Conservation (phyloP, 2,329 filamentous ascomycete genomes). For the Pyrenophora graminea region DNA sequence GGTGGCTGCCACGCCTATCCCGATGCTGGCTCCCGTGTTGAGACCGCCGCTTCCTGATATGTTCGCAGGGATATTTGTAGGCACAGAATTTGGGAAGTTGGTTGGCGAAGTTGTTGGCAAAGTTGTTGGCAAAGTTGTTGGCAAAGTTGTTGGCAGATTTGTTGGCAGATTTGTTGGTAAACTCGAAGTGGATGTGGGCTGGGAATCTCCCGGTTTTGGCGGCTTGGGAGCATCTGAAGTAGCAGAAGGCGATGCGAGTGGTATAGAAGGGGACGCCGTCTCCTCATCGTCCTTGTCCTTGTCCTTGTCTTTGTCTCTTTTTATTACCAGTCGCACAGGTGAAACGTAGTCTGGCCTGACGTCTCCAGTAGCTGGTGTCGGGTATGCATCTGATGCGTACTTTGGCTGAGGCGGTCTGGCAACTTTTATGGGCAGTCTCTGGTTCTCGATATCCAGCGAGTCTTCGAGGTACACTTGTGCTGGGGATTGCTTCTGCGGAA, state of each 20-base stretch:
- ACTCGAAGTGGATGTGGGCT: background rate
- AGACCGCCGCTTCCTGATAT: constrained; percentile 1
- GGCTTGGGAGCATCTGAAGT: background rate
- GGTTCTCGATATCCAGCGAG: too few species aligned
- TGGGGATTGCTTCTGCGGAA: too few species aligned
- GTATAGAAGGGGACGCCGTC: background rate
- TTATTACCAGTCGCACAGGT: background rate
- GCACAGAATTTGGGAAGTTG: background rate
- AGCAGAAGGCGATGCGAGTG: too few species aligned
- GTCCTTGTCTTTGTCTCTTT: constrained; percentile 9
- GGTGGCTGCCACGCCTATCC: constrained; percentile 26
- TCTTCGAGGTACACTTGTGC: too few species aligned
- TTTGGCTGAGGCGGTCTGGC: too few species aligned
- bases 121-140: too few species aligned
- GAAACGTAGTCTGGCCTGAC: background rate
- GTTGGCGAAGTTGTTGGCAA: background rate
- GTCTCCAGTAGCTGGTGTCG: too few species aligned
- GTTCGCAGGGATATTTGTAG: background rate
- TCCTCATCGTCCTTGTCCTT: constrained; percentile 15
- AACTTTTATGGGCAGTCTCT: too few species aligned
- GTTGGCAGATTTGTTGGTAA: background rate
- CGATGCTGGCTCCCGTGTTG: constrained; percentile 16
- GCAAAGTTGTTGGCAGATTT: too few species aligned
- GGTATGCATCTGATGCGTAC: too few species aligned
- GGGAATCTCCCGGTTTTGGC: background rate